phyloP scores from a whole-genome alignment of 192 early-diverging fungal genomes.

The Cladochytrium replicatum region DNA sequence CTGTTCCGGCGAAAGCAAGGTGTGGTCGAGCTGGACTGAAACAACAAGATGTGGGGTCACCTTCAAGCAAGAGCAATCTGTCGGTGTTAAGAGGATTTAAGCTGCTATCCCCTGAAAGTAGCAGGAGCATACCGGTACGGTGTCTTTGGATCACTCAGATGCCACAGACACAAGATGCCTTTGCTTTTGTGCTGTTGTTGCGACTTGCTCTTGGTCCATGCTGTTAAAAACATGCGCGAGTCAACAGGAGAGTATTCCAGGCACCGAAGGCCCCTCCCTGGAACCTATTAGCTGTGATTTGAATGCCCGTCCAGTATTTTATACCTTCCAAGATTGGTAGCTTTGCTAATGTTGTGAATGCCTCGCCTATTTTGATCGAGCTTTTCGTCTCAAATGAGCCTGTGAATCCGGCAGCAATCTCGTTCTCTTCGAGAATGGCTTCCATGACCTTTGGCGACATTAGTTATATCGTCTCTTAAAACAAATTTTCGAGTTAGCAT shows the following conservation, averaged over 20 bases:
- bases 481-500: no score
- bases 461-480: no score
- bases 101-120: not conserved
- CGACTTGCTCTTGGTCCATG: conserved; percentile 10
- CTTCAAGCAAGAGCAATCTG: conserved; percentile 26
- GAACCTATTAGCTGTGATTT: not conserved
- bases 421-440: no score
- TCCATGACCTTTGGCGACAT: no score
- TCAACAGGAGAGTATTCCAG: conserved; percentile 18
- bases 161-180: conserved; percentile 25
- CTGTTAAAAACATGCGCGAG: conserved; percentile 13
- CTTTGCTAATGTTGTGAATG: not conserved
- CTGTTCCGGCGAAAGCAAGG: conserved; percentile 35
- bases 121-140: conserved; percentile 20
- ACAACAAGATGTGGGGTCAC: conserved; percentile 10
- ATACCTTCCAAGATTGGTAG: not conserved
- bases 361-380: no score
- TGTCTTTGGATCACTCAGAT: conserved; percentile 17
- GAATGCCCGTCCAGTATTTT: not conserved
- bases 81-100: not conserved
- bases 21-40: conserved; percentile 18
- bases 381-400: no score
- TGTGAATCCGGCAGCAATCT: no score
- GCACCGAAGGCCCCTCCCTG: not conserved
- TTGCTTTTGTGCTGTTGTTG: not conserved